phyloP scores from a whole-genome alignment of 495 filamentous ascomycete genomes.

The Aspergillus avenaceus region DNA sequence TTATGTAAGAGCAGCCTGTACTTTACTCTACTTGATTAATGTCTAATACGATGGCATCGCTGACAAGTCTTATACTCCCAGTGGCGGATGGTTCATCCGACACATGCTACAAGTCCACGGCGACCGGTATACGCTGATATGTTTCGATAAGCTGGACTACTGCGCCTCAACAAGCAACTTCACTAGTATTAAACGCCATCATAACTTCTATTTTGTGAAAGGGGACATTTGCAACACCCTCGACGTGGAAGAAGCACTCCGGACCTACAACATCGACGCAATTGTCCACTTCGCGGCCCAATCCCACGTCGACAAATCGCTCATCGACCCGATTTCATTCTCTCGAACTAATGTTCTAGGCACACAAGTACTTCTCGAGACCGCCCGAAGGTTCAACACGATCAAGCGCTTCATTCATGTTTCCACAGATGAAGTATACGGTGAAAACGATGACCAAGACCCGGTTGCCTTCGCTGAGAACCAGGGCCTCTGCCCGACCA shows the following conservation, averaged over 20 bases:
- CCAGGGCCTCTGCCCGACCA: slow-evolving; percentile 61
- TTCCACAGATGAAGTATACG: slow-evolving; percentile 76
- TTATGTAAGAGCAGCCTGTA: slow-evolving; percentile 2
- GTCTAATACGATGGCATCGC: not conserved
- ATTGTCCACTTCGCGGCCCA: slow-evolving; percentile 75
- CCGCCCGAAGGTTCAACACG: slow-evolving; percentile 52
- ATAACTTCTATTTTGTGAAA: slow-evolving; percentile 72
- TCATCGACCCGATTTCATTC: slow-evolving; percentile 68
- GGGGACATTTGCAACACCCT: slow-evolving; percentile 63
- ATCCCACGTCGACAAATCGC: slow-evolving; percentile 69
- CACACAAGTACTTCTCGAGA: slow-evolving; percentile 68
- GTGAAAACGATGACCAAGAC: slow-evolving; percentile 58
- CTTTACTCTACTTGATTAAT: no score
- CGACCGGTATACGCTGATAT: not conserved
- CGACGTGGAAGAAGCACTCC: slow-evolving; percentile 56
- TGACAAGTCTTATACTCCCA: not conserved
- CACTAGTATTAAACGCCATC: slow-evolving; percentile 15
- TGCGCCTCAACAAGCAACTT: not conserved
- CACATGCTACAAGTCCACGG: not conserved
- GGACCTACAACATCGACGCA: slow-evolving; percentile 62
- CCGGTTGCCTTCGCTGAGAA: slow-evolving; percentile 40
- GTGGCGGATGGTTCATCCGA: slow-evolving; percentile 3
- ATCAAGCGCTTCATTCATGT: slow-evolving; percentile 69
- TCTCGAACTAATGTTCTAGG: slow-evolving; percentile 69
- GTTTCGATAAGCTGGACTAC: slow-evolving; percentile 4